Base-by-base conservation (phyloP, 1,139 yeast species). In the Yamadazyma oceani region DNA sequence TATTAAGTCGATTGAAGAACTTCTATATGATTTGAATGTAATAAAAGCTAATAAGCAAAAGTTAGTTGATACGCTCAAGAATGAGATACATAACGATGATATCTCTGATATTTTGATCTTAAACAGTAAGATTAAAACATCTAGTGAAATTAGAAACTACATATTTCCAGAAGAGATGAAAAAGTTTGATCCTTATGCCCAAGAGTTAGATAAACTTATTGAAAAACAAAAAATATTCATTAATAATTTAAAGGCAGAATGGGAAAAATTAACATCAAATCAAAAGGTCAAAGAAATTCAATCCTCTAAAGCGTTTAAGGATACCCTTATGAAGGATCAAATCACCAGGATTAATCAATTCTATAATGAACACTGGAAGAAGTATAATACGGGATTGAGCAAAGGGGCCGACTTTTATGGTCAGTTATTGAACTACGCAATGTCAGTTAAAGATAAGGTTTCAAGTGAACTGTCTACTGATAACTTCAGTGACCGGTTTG, bases 11-110 rank as follows among this genome's bases (percentile, higher is more conserved):
- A 55, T 78, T 15, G 77, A 80, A 38, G 75, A 76, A 19, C 48
- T 67, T 34, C 60, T 77, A 39, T 66, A 76, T 46, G 72, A 67
- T 43, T 50, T 74, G 46, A 66, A 69, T 36, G 51, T 52, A 9
- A 51, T 83, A 26, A 74, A 76, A 50, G 66, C 75, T 23, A 92
- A 85, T 53, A 79, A 95, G 38, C 60, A 65, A 14, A 69, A 78
- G 32, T 71, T 84, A 2, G 67, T 86, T 31, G 71, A 71, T 2
- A 87, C 80, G 35, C 70, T 90, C 54, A 89, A 88, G 55, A 73
- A 68, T 6, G 77, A 76, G 38, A 82, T 87, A 29, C 95, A 84
- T 51, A 71, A 75, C 15, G 98, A 92, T 59, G 97, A 92, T 55
- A 88, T 90, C 36, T 84, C 96, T 0, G 82, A 85, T 40, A 70